A percentile compares a stretch with the other conserved stretches of the same genome.
phyloP scores from a whole-genome alignment of 2,329 filamentous ascomycete genomes.

The Penicillium fuscoglaucum region DNA sequence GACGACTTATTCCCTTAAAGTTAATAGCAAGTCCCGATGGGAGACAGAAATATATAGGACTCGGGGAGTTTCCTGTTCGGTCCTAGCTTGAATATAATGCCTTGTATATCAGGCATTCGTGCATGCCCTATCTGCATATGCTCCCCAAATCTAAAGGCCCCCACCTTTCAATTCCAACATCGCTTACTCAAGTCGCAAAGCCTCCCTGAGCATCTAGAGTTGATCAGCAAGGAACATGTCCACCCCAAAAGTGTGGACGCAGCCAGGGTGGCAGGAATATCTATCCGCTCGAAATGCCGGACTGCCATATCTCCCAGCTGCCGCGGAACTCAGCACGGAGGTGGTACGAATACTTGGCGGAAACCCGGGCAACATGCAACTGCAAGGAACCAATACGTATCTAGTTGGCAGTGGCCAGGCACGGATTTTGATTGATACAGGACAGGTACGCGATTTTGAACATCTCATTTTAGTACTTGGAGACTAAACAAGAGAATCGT shows the following conservation, averaged over 20 bases:
- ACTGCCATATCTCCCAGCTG: slow-evolving; percentile 39
- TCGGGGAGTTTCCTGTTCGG: background rate
- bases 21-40: no score
- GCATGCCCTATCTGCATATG: background rate
- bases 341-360: slow-evolving; percentile 47
- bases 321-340: slow-evolving; percentile 40
- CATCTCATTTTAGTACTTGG: background rate
- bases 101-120: background rate
- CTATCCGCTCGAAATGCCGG: slow-evolving; percentile 3
- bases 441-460: slow-evolving; percentile 5
- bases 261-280: slow-evolving; percentile 11
- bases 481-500: background rate
- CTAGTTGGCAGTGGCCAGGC: slow-evolving; percentile 37
- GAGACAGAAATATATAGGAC: background rate
- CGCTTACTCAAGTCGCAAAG: background rate
- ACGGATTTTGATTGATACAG: slow-evolving; percentile 39
- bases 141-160: background rate
- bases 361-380: slow-evolving; percentile 44
- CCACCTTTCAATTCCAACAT: background rate
- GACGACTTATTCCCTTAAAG: no score
- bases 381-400: slow-evolving; percentile 44
- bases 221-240: background rate
- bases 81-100: background rate
- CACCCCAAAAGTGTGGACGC: background rate
- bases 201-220: background rate